phyloP scores from a whole-genome alignment of 2,329 filamentous ascomycete genomes.

The Cryphonectria carpinicola region DNA sequence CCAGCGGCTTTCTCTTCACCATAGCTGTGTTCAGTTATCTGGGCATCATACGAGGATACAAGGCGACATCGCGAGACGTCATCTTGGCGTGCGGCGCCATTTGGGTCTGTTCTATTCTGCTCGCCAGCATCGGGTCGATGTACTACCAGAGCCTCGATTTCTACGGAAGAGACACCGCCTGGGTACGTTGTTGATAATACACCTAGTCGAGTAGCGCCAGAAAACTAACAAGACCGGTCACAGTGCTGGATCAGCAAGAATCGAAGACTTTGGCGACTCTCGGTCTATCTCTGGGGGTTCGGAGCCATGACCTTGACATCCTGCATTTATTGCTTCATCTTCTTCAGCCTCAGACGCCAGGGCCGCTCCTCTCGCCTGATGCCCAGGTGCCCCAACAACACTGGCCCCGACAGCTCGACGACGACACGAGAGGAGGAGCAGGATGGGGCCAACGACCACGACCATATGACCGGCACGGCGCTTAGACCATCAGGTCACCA shows the following conservation, averaged over 20 bases:
- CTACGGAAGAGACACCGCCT: constrained; percentile 19
- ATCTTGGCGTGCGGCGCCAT: constrained; percentile 50
- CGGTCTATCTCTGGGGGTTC: constrained; percentile 68
- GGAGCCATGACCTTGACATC: constrained; percentile 44
- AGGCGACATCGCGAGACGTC: constrained; percentile 54
- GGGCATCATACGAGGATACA: constrained; percentile 60
- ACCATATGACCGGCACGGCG: constrained; percentile 32
- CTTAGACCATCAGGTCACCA: constrained; percentile 43
- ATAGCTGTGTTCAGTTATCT: constrained; percentile 71
- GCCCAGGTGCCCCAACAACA: constrained; percentile 27
- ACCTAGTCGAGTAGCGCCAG: too few relatives aligned
- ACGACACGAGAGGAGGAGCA: neutral
- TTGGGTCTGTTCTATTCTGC: constrained; percentile 64
- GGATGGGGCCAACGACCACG: constrained; percentile 8
- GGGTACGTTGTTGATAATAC: constrained; percentile 13
- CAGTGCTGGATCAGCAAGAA: constrained; percentile 61
- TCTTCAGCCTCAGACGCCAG: constrained; percentile 42
- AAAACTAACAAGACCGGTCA: constrained; percentile 1
- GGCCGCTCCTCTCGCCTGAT: constrained; percentile 32
- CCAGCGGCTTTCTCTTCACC: constrained; percentile 67
- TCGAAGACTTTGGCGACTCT: constrained; percentile 58
- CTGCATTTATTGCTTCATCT: constrained; percentile 47
- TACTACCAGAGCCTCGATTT: constrained; percentile 43
- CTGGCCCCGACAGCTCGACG: neutral
- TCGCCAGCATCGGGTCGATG: constrained; percentile 56